phyloP scores from a whole-genome alignment of 163 green algal species.

The Scenedesmus sp. region DNA sequence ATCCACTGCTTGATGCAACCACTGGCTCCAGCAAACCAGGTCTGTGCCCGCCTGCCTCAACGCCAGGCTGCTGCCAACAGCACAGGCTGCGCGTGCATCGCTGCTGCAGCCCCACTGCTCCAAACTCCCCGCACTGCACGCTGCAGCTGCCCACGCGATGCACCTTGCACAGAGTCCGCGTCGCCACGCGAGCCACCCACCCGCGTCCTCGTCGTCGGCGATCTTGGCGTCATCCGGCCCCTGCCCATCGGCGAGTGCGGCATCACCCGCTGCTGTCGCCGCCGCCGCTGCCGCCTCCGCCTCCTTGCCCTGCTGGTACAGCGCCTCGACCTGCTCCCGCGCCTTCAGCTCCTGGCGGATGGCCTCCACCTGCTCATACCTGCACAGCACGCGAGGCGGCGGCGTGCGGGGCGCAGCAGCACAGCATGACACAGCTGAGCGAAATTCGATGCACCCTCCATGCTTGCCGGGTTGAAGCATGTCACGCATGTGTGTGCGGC shows the following conservation, averaged over 20 bases:
- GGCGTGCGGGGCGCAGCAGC: no score
- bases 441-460: no score
- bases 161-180: no score
- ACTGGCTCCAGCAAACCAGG: not conserved
- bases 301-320: slow-evolving; percentile 39
- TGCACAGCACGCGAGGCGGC: not conserved
- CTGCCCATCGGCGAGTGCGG: slow-evolving; percentile 49
- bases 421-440: no score
- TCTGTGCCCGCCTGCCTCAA: no score
- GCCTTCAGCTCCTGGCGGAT: slow-evolving; percentile 88
- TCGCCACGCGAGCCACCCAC: slow-evolving; percentile 51
- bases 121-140: not conserved
- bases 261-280: slow-evolving; percentile 25
- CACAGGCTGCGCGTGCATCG: no score
- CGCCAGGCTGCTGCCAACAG: no score
- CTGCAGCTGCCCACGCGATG: no score
- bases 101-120: not conserved
- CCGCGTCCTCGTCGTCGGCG: slow-evolving; percentile 86
- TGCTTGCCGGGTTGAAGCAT: no score
- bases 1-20: not conserved
- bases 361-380: slow-evolving; percentile 91
- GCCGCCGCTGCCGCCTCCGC: slow-evolving; percentile 35
- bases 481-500: no score
- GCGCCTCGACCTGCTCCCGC: slow-evolving; percentile 73
- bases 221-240: slow-evolving; percentile 84